Percentiles rank a stretch among this genome's conserved stretches.
Evolutionary conservation across 202 grass and related monocot species (phyloP).

Genomic region (Schoenoplectus triqueter): DNA sequence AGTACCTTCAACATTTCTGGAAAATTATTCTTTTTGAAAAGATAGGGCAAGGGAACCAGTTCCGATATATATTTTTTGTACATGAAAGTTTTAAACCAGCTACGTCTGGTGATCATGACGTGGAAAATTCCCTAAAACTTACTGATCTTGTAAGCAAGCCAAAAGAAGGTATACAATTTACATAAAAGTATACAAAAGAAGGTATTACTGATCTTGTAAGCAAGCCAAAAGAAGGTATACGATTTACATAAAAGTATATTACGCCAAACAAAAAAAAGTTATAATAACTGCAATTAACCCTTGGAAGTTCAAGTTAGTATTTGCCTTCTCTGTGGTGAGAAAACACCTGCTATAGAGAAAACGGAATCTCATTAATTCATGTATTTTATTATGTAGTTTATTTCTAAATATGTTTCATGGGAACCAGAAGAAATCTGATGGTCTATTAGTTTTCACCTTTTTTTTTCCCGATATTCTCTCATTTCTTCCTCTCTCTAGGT

Average conservation of each 20-base stretch:
- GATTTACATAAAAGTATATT: not conserved
- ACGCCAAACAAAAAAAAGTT: not conserved
- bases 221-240: not conserved
- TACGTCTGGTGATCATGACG: not conserved
- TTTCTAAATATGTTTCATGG: too few relatives aligned
- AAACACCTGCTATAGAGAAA: too few relatives aligned
- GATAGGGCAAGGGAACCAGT: not conserved
- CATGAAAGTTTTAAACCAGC: not conserved
- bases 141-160: not conserved
- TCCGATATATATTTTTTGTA: not conserved
- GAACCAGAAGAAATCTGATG: too few relatives aligned
- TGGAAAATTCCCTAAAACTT: not conserved
- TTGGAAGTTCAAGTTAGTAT: not conserved
- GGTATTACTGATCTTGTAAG: not conserved
- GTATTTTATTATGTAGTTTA: too few relatives aligned
- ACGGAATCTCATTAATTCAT: too few relatives aligned
- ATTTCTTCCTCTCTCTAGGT: slow-evolving; percentile 50
- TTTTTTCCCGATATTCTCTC: not conserved
- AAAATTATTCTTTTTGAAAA: not conserved
- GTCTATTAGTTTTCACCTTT: too few relatives aligned
- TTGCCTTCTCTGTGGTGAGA: too few relatives aligned
- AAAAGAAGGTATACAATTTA: not conserved
- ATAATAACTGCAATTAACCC: not conserved
- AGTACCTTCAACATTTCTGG: slow-evolving; percentile 25
- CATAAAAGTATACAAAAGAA: not conserved